Evolutionary conservation across 2,329 filamentous ascomycete species (phyloP).

Genomic region (Fusarium redolens): DNA sequence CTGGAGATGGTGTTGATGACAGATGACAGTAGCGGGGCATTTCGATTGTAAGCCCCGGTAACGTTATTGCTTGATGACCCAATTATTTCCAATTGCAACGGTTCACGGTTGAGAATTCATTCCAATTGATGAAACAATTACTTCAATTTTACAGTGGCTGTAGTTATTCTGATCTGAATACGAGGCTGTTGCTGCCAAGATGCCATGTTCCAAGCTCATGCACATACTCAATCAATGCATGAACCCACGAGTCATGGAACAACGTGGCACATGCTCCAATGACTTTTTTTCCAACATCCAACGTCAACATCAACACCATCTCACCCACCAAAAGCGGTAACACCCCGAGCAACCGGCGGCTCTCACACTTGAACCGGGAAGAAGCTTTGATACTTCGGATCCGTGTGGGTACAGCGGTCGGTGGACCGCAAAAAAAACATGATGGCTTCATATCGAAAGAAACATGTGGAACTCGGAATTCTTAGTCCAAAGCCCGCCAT

Average conservation of each 20-base stretch:
- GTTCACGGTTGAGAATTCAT: neutral
- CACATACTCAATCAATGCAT: neutral
- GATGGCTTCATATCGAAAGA: slow-evolving; percentile 9
- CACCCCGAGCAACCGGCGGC: slow-evolving; percentile 1
- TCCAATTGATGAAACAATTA: neutral
- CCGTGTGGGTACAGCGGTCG: slow-evolving; percentile 4
- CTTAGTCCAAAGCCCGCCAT: slow-evolving; percentile 27
- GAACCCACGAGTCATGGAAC: slow-evolving; percentile 2
- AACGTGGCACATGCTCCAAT: neutral
- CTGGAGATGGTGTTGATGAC: slow-evolving; percentile 18
- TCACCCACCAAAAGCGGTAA: neutral
- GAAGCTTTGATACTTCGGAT: slow-evolving; percentile 28
- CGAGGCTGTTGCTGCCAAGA: neutral
- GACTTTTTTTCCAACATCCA: neutral
- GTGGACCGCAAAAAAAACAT: slow-evolving; percentile 2
- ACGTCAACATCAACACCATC: neutral
- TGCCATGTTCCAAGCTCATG: neutral
- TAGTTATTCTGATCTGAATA: neutral
- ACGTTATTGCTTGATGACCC: slow-evolving; percentile 1
- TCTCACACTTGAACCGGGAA: neutral
- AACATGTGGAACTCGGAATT: slow-evolving; percentile 19
- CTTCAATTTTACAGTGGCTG: no score
- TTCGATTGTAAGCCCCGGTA: slow-evolving; percentile 1
- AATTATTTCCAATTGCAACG: neutral
- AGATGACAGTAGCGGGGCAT: slow-evolving; percentile 21